Base-by-base conservation (phyloP, 495 filamentous ascomycete genomes). In the Ascodesmis nigricans region DNA sequence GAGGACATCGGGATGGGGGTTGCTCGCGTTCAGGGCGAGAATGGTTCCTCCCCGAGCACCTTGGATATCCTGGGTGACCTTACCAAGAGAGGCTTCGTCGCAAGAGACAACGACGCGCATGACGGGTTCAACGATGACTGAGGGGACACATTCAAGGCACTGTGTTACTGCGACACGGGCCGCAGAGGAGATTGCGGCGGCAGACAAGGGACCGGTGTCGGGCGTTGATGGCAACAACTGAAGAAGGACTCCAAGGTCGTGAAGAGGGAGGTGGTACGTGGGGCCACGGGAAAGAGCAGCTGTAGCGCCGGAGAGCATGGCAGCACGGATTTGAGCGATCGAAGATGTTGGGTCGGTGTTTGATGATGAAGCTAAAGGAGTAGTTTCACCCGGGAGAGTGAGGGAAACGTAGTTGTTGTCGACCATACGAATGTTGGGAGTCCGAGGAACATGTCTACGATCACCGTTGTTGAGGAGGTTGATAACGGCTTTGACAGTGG, bases 31-130 rank as follows among this genome's bases (percentile, higher is more conserved):
- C 7, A 95, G 70, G 22, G 80, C 79, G 33, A 90, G 51, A 18
- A 95, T 75, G 35, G 75, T 74, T 0, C 84, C 90, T 29, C 90
- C 87, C 1, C 84, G 67, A 0, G 69, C 69, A 8, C 78, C 70
- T 10, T 68, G 73, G 25, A 99, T 65, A 47, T 99, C 90, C 40
- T 87, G 80, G 27, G 91, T 77, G n/a, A 99, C 78, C 2, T 67
- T 63, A 8, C 82, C 79, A 13, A 92, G 65, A 16, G 67, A 69
- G 9, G 63, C 64, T 58, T 93, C 87, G 47, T 83, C 75, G 35
- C 83, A 74, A 52, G 62, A 65, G 47, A 99, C 84, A 11, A 67
- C 69, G 6, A 78, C 81, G 41, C 71, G 66, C 75, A 92, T 90
- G 17, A 95, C 72, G 0, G 84, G 84, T 53, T 99, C 90, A 62